Base-by-base conservation (phyloP, 31 red algal species). In the Odonthalia washingtoniensis region DNA sequence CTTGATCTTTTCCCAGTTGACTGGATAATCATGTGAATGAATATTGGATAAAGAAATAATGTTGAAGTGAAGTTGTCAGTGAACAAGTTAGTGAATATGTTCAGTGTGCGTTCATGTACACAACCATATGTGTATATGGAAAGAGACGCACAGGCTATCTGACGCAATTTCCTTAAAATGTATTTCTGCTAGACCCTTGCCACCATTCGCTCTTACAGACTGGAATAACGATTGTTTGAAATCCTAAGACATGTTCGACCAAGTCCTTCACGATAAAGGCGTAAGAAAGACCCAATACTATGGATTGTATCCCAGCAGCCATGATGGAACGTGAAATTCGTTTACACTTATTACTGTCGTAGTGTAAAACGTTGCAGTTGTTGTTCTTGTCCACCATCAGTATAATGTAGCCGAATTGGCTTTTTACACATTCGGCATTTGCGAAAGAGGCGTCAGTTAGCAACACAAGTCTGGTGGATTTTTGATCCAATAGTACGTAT, bases 391-490 rank as follows among this genome's bases (percentile, higher is more conserved):
- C 73, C 1, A 46, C 73, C 45, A 87, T 49, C 3, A 78, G 4
- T 40, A 87, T 35, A 2, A 87, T 52, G 45, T 75, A 87, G 40
- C 84, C 72, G 1, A 87, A 24, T 39, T 77, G 84, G 21, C 68
- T 75, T 32, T 78, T 77, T 3, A 75, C 1, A 37, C 67, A 33
- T 0, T 4, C 5, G 37, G 84, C 49, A 40, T 63, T 87, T 0
- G 72, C 72, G 67, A 87, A 87, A 35, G 72, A 78, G 1, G 84
- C n/a, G 28, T 87, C 70, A 1, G 84, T 77, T 16, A 87, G n/a
- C 2, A 43, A 76, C 44, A 87, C 60, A n/a, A 77, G 4, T 1
- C 52, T 12, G 0, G 34, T 52, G 2, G 53, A 57, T 26, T 66
- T 24, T 0, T 42, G 3, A 31, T 87, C 84, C 31, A 87, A 1